Percentiles rank a stretch among this genome's conserved stretches.
phyloP scores from a whole-genome alignment of 2,329 filamentous ascomycete genomes.

The Diaporthe sp. region DNA sequence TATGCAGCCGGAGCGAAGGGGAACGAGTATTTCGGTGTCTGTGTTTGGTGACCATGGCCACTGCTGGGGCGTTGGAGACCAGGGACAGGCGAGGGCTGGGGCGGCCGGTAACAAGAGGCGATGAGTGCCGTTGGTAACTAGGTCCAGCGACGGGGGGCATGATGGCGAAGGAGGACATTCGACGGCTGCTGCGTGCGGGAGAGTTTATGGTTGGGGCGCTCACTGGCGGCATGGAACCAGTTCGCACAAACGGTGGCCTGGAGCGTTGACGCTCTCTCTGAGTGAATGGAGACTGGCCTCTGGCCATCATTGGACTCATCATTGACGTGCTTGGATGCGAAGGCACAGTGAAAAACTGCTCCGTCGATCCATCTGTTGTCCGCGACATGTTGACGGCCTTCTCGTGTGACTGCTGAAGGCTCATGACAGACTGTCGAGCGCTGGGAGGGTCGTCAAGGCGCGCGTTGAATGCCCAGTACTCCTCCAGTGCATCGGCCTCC shows the following conservation, averaged over 20 bases:
- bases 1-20: conserved; percentile 63
- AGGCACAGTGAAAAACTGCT: conserved; percentile 54
- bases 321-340: conserved; percentile 47
- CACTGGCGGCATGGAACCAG: conserved; percentile 63
- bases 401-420: conserved; percentile 53
- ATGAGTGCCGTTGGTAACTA: conserved; percentile 53
- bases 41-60: conserved; percentile 45
- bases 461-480: conserved; percentile 78
- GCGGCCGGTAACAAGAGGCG: conserved; percentile 51
- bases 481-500: conserved; percentile 73
- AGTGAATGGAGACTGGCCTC: conserved; percentile 56
- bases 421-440: conserved; percentile 57
- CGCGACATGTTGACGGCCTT: conserved; percentile 45
- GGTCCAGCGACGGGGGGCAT: conserved; percentile 18
- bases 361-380: conserved; percentile 59
- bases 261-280: conserved; percentile 57
- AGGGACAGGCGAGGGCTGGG: conserved; percentile 49
- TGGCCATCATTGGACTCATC: conserved; percentile 50
- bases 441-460: conserved; percentile 71
- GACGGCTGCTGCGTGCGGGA: conserved; percentile 31
- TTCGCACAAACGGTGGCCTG: conserved; percentile 64
- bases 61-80: conserved; percentile 54
- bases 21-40: conserved; percentile 69
- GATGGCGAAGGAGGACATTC: conserved; percentile 25
- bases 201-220: conserved; percentile 54